These are phyloP conservation scores for Cladorrhinum sp. DNA, from an alignment of 2,329 filamentous ascomycete genomes.

Conservation along the genomic window DNA sequence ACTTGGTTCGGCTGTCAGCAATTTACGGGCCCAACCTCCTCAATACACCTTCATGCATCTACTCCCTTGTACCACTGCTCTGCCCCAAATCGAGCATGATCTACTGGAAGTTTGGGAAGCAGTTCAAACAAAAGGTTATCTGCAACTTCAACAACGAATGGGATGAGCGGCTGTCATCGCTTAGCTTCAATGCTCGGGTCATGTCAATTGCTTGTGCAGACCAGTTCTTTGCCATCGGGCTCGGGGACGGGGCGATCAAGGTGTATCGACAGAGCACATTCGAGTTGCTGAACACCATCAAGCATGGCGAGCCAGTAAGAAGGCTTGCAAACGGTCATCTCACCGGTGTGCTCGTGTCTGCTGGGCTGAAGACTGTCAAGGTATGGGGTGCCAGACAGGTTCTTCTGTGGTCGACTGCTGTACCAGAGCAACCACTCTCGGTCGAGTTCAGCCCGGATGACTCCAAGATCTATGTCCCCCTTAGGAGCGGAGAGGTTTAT, in stretches of 20 bases:
- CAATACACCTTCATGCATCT: constrained; percentile 17
- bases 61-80: constrained; percentile 19
- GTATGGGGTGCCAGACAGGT: constrained; percentile 17
- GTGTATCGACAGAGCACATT: constrained; percentile 20
- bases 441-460: constrained; percentile 18
- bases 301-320: constrained; percentile 19
- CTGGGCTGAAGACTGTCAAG: constrained; percentile 16
- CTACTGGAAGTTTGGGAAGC: constrained; percentile 17
- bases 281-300: constrained; percentile 15
- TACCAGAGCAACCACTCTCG: constrained; percentile 20
- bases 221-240: constrained; percentile 18
- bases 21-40: constrained; percentile 19
- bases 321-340: constrained; percentile 17
- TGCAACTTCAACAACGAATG: constrained; percentile 20
- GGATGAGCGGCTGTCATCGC: constrained; percentile 20
- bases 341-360: constrained; percentile 12
- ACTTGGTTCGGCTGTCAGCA: constrained; percentile 15
- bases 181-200: constrained; percentile 11
- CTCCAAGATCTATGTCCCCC: constrained; percentile 18
- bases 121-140: constrained; percentile 17
- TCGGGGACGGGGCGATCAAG: constrained; percentile 13
- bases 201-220: constrained; percentile 20
- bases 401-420: constrained; percentile 13
- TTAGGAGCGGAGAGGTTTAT: constrained; percentile 18
- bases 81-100: constrained; percentile 18